Conservation (phyloP, 177 flowering plant species). For the Vitis hybrid region DNA sequence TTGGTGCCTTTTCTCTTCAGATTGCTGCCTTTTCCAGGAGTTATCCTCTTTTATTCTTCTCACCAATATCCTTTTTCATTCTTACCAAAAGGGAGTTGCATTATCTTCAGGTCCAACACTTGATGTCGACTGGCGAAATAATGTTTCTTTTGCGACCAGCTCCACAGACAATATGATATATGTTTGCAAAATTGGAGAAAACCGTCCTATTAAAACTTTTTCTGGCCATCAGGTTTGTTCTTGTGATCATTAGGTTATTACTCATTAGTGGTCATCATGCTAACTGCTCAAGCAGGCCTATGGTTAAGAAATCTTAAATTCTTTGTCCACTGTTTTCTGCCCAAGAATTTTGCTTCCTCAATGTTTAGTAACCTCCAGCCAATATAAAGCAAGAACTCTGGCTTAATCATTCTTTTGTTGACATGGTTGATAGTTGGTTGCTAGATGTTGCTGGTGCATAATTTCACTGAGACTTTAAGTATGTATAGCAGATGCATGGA, state of each 20-base stretch:
- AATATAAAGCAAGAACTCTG: not conserved
- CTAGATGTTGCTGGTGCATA: too few species aligned
- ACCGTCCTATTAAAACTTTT: constrained; percentile 70
- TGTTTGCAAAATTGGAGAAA: constrained; percentile 96
- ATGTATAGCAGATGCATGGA: too few species aligned
- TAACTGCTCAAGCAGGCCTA: not conserved
- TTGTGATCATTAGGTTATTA: not conserved
- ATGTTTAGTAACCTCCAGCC: not conserved
- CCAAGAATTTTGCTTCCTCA: too few species aligned
- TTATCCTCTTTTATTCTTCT: too few species aligned
- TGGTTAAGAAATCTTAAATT: not conserved
- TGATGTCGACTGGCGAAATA: constrained; percentile 99
- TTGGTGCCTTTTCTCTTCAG: not conserved
- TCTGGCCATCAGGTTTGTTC: constrained; percentile 84
- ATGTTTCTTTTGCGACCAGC: constrained; percentile 88
- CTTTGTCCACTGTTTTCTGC: not conserved
- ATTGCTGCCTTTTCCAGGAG: not conserved
- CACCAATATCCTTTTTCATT: too few species aligned
- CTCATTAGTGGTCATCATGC: not conserved
- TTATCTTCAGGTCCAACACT: constrained; percentile 75
- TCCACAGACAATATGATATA: constrained; percentile 93
- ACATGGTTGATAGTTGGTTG: not conserved
- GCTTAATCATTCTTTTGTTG: not conserved
- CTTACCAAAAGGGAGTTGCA: not conserved
- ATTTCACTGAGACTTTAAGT: too few species aligned